Evolutionary conservation across 2,329 filamentous ascomycete species (phyloP), one percentile per base, ranked within the genome.

Genomic region (Zalaria sp.): DNA sequence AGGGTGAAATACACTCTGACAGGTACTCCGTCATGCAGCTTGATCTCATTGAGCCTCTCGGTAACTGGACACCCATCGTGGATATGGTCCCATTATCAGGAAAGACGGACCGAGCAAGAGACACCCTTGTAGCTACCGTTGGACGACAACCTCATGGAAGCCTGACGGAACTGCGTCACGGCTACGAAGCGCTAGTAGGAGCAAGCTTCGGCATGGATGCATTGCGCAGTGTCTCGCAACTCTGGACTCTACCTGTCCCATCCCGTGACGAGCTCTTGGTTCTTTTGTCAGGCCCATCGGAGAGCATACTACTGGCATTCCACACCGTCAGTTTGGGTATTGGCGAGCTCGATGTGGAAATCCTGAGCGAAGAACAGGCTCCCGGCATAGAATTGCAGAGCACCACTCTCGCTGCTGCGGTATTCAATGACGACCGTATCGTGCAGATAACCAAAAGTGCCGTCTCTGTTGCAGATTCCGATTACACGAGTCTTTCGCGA

Each of bases 61-160:
- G 71, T 44, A 78, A 78, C 46, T 79, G 70, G 67, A 64, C 68
- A 1, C 69, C 75, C 3, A 60, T 72, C 37, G 66, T 68, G 34
- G 69, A 79, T 50, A 53, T 65, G 43, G 49, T 60, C 11, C 49
- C 43, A 5, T 37, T 32, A 25, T 31, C 29, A 7, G 7, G 29
- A n/a, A 32, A 32, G 29, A 32, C 7, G 7, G 7, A 7, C n/a
- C n/a, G 7, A 25, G 37, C 48, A 29, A 45, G 46, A 37, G 52
- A 57, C 26, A 46, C 46, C 26, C 11, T 65, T 3, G 51, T 67
- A 27, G 53, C 64, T 5, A 61, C 66, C 18, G 63, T 64, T 27
- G 65, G 66, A n/a, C 52, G 57, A 7, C 55, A 61, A 28, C 64
- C 65, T 27, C 58, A 63, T 46, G 66, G 67, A 7, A 46, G 59